Evolutionary conservation across 805 yeast genomes (phyloP).

Genomic region (Jamesozyma spencerorum): DNA sequence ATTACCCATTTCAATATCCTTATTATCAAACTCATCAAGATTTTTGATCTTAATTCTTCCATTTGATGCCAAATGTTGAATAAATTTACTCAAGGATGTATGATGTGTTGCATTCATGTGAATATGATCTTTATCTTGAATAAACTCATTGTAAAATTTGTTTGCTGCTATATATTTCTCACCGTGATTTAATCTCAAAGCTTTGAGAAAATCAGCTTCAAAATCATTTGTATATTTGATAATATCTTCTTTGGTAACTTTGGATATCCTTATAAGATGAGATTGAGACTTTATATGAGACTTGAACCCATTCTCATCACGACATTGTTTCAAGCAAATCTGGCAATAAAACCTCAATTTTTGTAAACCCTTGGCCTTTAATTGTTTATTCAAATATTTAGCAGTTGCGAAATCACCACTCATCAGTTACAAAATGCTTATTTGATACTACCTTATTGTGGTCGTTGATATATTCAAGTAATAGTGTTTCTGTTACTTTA

Average conservation of each 20-base stretch:
- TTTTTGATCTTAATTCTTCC: constrained; percentile 48
- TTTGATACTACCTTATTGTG: too few species aligned
- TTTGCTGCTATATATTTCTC: constrained; percentile 73
- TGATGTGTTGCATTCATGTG: constrained; percentile 89
- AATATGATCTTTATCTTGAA: constrained; percentile 70
- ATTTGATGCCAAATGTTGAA: constrained; percentile 46
- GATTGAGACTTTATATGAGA: constrained; percentile 79
- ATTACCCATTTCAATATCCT: constrained; percentile 31
- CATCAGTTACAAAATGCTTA: background rate
- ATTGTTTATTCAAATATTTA: constrained; percentile 61
- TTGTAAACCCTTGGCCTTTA: constrained; percentile 79
- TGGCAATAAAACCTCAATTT: constrained; percentile 84
- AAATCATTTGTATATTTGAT: constrained; percentile 54
- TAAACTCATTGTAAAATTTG: constrained; percentile 82
- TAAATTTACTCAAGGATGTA: constrained; percentile 59
- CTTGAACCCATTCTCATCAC: constrained; percentile 93
- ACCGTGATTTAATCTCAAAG: constrained; percentile 65
- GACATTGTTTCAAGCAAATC: constrained; percentile 83
- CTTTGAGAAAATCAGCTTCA: constrained; percentile 50
- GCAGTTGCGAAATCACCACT: constrained; percentile 46
- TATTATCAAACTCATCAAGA: constrained; percentile 29
- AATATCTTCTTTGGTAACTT: constrained; percentile 40
- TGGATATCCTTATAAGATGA: constrained; percentile 52
- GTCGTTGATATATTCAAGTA: too few species aligned
- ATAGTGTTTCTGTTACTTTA: too few species aligned